Evolutionary conservation across 768 basidiomycete species (phyloP).

Genomic region (Tephrocybe sp.): DNA sequence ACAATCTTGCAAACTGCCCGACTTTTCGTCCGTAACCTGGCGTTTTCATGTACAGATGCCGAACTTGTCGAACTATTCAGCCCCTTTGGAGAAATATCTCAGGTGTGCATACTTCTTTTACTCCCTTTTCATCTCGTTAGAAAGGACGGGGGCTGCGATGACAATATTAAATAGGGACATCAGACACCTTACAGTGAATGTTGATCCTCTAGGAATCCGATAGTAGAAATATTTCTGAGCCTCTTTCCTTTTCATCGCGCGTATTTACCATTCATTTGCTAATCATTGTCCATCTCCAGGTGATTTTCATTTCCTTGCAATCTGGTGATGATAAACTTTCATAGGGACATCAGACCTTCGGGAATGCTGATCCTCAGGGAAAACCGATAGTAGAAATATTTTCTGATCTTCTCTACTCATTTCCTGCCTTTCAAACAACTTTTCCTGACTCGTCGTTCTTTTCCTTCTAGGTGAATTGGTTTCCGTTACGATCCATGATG

Average conservation of each 20-base stretch:
- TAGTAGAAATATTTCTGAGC: constrained; percentile 58
- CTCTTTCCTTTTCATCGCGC: constrained; percentile 10
- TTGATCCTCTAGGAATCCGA: constrained; percentile 42
- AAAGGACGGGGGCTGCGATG: constrained; percentile 31
- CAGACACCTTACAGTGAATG: constrained; percentile 44
- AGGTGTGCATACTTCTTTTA: constrained; percentile 51
- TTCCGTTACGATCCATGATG: too few relatives aligned
- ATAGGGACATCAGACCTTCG: constrained; percentile 71
- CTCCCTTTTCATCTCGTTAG: constrained; percentile 9
- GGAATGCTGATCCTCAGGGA: constrained; percentile 60
- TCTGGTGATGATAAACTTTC: constrained; percentile 40
- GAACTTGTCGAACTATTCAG: constrained; percentile 69
- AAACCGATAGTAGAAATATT: constrained; percentile 39
- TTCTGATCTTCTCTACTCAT: constrained; percentile 27
- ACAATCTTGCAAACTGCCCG: constrained; percentile 75
- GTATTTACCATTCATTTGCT: too few relatives aligned
- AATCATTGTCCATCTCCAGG: too few relatives aligned
- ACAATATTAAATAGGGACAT: constrained; percentile 51
- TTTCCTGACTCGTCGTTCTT: too few relatives aligned
- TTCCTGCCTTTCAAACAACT: too few relatives aligned
- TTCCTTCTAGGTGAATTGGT: too few relatives aligned
- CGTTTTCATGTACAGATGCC: constrained; percentile 76
- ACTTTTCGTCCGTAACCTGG: constrained; percentile 93
- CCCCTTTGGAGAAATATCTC: constrained; percentile 69
- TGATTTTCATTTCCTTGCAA: constrained; percentile 26